Evolutionary conservation across 192 early-diverging fungal genomes (phyloP), one percentile per base, ranked within the genome.

Genomic region (Coemansia sp.): DNA sequence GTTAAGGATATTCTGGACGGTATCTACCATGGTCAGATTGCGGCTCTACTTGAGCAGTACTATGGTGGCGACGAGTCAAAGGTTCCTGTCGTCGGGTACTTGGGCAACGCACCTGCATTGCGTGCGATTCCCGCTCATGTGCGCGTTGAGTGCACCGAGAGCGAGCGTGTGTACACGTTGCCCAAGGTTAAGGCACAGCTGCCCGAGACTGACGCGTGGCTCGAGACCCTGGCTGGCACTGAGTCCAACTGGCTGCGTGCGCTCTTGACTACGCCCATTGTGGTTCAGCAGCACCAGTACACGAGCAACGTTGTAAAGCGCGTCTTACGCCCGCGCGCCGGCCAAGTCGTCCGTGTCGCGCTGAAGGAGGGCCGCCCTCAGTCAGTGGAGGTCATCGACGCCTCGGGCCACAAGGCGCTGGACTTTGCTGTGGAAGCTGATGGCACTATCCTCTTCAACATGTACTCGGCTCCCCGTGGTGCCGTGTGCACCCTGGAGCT

Each of bases 1-100:
- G 93, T 94, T 41, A 90, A 88, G 63, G 93, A 92, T 19, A 94
- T 96, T 71, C 82, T 98, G 37, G 93, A 91, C 63, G 85, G 89
- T 44, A 93, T 96, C 42, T 93, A 95, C 78, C 69, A 88, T 27
- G 89, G 87, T 53, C 93, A 95, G 62, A 90, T 96, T 62, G 87
- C 82, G 2, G 85, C 86, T 40, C 83, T 96, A 66, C 87, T 93
- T 75, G 78, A 86, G 59, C 84, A 84, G 44, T 89, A 91, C 84
- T 93, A 95, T 77, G 77, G 75, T 39, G 78, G 77, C 41, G 84
- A 91, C 36, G 71, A 72, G 24, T 59, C 68, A 13, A 63, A 62
- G 19, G 90, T 98, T 48, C 93, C 94, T 8, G 64, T 87, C n/a
- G 87, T 91, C 45, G 92, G 93, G 66, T 94, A 91, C 79, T 78